phyloP scores from a whole-genome alignment of 495 filamentous ascomycete species.

The Penicillium paxilli region DNA sequence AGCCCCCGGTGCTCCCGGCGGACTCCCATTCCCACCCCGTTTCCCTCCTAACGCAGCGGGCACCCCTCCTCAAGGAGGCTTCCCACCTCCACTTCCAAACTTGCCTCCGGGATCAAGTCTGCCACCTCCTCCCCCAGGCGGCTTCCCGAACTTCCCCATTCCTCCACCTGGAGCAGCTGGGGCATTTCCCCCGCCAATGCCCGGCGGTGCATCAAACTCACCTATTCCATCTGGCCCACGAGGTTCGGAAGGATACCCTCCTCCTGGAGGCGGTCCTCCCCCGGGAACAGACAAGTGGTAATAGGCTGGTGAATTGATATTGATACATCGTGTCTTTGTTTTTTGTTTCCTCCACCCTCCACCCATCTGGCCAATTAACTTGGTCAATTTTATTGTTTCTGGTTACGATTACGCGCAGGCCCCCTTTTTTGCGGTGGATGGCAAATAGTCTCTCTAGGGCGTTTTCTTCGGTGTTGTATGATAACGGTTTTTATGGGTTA shows the following conservation, averaged over 20 bases:
- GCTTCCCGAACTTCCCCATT: constrained; percentile 55
- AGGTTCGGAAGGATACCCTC: constrained; percentile 32
- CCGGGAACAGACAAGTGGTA: neutral
- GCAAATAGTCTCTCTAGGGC: neutral
- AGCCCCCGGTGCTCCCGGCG: constrained; percentile 56
- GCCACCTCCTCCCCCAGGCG: constrained; percentile 64
- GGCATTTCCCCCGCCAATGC: constrained; percentile 29
- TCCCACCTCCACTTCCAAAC: constrained; percentile 34
- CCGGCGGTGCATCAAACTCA: constrained; percentile 18
- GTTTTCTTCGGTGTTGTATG: neutral
- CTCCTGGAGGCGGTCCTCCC: constrained; percentile 17
- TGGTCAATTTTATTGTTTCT: neutral
- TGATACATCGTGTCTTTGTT: neutral
- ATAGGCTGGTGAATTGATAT: neutral
- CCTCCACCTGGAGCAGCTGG: constrained; percentile 36
- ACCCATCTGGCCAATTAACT: neutral
- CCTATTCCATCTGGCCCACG: constrained; percentile 31
- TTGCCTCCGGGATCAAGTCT: constrained; percentile 52
- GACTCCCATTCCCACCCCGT: constrained; percentile 66
- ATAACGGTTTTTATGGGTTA: neutral
- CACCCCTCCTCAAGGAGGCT: constrained; percentile 30
- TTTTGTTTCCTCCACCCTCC: neutral
- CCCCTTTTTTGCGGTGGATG: neutral
- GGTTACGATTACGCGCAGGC: neutral
- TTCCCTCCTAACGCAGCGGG: constrained; percentile 41